phyloP scores from a whole-genome alignment of 345 rosid genomes.

The Erodium maritimum region DNA sequence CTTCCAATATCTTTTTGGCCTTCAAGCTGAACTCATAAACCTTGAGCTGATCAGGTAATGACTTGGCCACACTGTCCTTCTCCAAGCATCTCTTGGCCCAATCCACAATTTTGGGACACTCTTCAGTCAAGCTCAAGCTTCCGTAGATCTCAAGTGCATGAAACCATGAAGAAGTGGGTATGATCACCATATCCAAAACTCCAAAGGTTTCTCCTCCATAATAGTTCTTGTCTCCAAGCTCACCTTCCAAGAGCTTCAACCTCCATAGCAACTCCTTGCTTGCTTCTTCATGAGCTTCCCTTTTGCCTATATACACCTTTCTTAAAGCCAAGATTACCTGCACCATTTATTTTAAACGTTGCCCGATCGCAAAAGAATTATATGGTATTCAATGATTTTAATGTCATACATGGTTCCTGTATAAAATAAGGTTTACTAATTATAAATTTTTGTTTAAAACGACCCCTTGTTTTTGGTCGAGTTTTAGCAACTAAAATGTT shows the following conservation, averaged over 20 bases:
- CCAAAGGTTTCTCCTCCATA: slow-evolving; percentile 14
- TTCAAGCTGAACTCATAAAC: slow-evolving; percentile 3
- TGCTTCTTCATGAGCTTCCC: too few relatives aligned
- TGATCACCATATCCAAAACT: slow-evolving; percentile 10
- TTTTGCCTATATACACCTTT: too few relatives aligned
- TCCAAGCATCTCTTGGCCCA: slow-evolving; percentile 19
- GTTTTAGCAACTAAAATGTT: too few relatives aligned
- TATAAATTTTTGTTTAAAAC: too few relatives aligned
- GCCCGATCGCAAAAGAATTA: too few relatives aligned
- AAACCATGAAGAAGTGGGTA: slow-evolving; percentile 14
- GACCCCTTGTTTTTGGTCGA: too few relatives aligned
- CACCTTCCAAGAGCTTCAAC: not conserved
- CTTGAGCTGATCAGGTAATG: slow-evolving; percentile 9
- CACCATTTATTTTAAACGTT: too few relatives aligned
- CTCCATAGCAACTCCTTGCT: too few relatives aligned
- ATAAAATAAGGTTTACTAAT: too few relatives aligned
- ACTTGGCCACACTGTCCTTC: slow-evolving; percentile 12
- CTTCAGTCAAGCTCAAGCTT: slow-evolving; percentile 8
- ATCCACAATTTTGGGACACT: slow-evolving; percentile 13
- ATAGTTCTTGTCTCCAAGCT: slow-evolving; percentile 13
- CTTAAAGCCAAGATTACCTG: too few relatives aligned
- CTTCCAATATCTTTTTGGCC: not conserved
- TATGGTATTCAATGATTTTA: too few relatives aligned
- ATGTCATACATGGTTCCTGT: too few relatives aligned
- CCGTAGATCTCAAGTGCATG: slow-evolving; percentile 6